Evolutionary conservation across 1,284 basidiomycete species (phyloP), one percentile per base, ranked within the genome.

Genomic region (Ceratobasidium papillatum): DNA sequence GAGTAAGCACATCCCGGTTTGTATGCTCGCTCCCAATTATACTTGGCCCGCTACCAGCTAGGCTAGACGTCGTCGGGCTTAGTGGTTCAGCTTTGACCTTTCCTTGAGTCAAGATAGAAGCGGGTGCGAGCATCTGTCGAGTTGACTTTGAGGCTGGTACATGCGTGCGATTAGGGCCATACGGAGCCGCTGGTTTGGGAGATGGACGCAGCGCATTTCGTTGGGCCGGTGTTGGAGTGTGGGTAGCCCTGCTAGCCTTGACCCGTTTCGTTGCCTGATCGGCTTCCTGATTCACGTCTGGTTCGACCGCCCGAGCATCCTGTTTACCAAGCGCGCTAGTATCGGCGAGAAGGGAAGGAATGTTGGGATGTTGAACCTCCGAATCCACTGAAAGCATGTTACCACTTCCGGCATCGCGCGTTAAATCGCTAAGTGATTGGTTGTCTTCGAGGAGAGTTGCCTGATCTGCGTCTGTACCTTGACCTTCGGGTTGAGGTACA

Each of bases 111-210:
- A 32, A 49, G 22, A 51, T 61, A 41, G 38, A 34, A 4, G 41
- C 27, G 2, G 72, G 61, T 5, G 51, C 72, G 34, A 47, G 61
- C n/a, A 61, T 63, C 17, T 36, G 38, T n/a, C 25, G 19, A 2
- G 25, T 63, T 17, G 59, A 34, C 3, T 47, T 51, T 25, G 62
- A 34, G n/a, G 56, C 17, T 36, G 72, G 43, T 74, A 61, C 56
- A 74, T 64, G 59, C 30, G 47, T n/a, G 30, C 52, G 72, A 17
- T n/a, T 32, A 12, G 22, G n/a, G 25, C 7, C n/a, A 9, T 52
- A 36, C 36, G 63, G 63, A 27, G 17, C 36, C n/a, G 12, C 32
- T 7, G 17, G 22, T 38, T n/a, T 61, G 12, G 63, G 47, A 11
- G 45, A n/a, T 38, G 47, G 32, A 36, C 32, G 32, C 9, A 47